Evolutionary conservation across 352 stramenopile species (phyloP).

Genomic region (Elongisporangium anandrum): DNA sequence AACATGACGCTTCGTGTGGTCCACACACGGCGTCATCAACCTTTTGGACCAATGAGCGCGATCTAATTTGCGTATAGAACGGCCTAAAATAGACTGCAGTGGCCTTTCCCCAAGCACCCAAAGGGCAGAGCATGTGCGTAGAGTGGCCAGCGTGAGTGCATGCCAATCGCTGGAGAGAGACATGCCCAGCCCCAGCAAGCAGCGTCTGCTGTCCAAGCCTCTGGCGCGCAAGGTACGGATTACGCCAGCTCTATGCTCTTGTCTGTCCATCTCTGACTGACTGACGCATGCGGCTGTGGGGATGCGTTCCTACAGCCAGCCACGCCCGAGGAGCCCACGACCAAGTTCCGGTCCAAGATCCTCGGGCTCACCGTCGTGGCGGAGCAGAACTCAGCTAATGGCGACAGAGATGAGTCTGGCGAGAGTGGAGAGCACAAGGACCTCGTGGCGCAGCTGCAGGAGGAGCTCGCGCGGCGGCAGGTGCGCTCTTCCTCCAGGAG

Average conservation of each 20-base stretch:
- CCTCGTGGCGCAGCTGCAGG: slow-evolving; percentile 50
- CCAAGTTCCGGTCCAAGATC: slow-evolving; percentile 58
- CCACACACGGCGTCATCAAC: not conserved
- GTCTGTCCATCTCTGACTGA: not conserved
- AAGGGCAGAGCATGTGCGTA: not conserved
- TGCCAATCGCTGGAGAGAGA: not conserved
- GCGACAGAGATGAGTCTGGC: slow-evolving; percentile 19
- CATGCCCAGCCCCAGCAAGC: not conserved
- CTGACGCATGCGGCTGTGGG: not conserved
- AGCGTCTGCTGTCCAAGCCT: not conserved
- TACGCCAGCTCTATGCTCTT: not conserved
- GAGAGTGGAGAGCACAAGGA: slow-evolving; percentile 36
- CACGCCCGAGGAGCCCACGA: slow-evolving; percentile 27
- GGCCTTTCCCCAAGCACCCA: not conserved
- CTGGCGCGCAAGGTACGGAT: not conserved
- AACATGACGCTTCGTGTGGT: not conserved
- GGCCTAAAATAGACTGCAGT: not conserved
- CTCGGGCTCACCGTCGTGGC: slow-evolving; percentile 35
- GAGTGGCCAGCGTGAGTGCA: not conserved
- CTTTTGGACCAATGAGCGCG: not conserved
- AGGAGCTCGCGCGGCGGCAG: slow-evolving; percentile 56
- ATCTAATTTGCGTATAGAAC: not conserved
- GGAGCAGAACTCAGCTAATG: slow-evolving; percentile 32
- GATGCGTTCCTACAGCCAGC: slow-evolving; percentile 10
- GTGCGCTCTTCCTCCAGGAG: slow-evolving; percentile 7